Evolutionary conservation across 192 early-diverging fungal species (phyloP), one percentile per base, ranked within the genome.

Genomic region (Rhizophlyctis rosea): DNA sequence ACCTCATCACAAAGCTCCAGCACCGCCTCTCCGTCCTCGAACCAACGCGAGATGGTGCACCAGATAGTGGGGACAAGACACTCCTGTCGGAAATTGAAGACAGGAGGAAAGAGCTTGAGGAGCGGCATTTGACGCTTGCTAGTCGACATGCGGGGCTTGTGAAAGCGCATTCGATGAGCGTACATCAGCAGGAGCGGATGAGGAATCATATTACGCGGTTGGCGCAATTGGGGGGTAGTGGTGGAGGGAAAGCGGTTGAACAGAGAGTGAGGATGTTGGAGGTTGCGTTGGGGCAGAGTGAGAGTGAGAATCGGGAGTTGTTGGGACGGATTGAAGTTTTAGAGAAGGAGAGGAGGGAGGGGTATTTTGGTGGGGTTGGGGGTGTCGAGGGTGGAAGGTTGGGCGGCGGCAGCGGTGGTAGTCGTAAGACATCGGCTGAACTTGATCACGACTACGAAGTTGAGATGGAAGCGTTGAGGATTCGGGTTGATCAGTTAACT

Each of bases 131-230:
- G 13, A 54, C 31, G 21, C 64, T 77, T 11, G 34, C 49, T 13
- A 50, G 33, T 4, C 50, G 62, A 21, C 75, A 77, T 31, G 66
- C 55, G n/a, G 68, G 62, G 27, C 54, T 77, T 16, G 49, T 73
- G 33, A 65, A 68, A 34, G 59, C 62, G 25, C 75, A 77, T 47
- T 51, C 53, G 11, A 35, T 64, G 57, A 60, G 62, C 34, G 54
- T 77, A 21, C 62, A 77, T 36, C 71, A 77, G 52, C 67, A 74
- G 56, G 67, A 77, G 34, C 65, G 75, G 32, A 73, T 77, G 75
- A 36, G 66, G 11, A 66, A 70, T 34, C 71, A 77, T 52, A 70
- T 74, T 28, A 50, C 58, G 34, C 61, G 75, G 29, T 50, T 77
- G 28, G 74, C 68, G 36, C 71, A 74, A 31, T 31, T 77, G 21